Base-by-base conservation (phyloP, 139 green algal genomes). In the Nannochloris sp. region DNA sequence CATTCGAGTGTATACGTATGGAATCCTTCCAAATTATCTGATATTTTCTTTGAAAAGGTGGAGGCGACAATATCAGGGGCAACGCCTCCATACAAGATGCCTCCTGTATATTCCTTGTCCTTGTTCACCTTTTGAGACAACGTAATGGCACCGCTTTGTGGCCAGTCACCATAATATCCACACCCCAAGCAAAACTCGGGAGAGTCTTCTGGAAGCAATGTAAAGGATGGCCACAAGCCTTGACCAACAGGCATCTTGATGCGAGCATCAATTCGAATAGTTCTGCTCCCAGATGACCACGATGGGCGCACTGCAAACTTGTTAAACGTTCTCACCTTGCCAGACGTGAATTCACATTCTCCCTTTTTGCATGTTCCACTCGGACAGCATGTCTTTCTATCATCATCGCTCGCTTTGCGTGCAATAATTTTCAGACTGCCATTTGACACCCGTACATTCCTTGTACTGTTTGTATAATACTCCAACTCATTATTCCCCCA, bases 221-320 rank as follows among this genome's bases (percentile, higher is more conserved):
- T 68, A 16, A 74, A 69, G 4, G 67, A 64, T 16, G 67, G 67
- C 67, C 67, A 74, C 18, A 74, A 34, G 23, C 60, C 49, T 21
- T 55, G 18, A 27, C 67, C 60, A 36, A 21, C 40, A 1, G 62
- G 62, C 23, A 69, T 44, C 23, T 69, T 58, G 14, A 69, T 69
- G 8, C 44, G 21, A 9, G 62, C 62, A 58, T 61, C 62, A 23
- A 69, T 62, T 10, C 44, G 21, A 5, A 69, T 48, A 0, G 48
- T 64, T 18, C 23, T n/a, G n/a, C 50, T 58, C 12, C 50, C 50
- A 21, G 14, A 44, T 19, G 34, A 10, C 15, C 19, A 48, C 2
- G 23, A 48, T 10, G 62, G 62, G 2, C 14, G 8, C 23, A 69
- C 43, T 21, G 53, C 59, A 31, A 61, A 69, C 25, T 69, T 69